Conservation (phyloP, 2,329 filamentous ascomycete genomes). For the Xylariomycetidae sp. region DNA sequence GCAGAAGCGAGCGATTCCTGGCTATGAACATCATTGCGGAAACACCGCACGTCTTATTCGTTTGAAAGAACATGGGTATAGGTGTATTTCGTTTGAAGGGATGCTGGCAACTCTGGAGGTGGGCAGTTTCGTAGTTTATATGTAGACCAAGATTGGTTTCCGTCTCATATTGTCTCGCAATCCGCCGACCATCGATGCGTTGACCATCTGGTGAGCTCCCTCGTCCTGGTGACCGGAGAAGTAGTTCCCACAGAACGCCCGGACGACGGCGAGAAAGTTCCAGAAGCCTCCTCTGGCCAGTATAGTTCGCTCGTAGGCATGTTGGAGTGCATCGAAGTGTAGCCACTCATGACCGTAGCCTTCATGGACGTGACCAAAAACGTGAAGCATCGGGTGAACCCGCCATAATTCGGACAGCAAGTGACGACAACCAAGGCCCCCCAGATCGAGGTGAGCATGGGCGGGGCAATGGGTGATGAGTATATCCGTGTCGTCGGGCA, state of each 20-base stretch:
- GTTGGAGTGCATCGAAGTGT: slow-evolving; percentile 25
- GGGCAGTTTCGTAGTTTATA: slow-evolving; percentile 3
- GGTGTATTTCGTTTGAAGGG: not conserved
- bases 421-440: slow-evolving; percentile 24
- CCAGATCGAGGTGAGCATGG: slow-evolving; percentile 30
- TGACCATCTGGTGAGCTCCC: slow-evolving; percentile 11
- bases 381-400: slow-evolving; percentile 26
- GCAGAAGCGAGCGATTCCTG: slow-evolving; percentile 5
- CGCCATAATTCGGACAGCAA: slow-evolving; percentile 27
- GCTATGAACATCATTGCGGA: slow-evolving; percentile 7
- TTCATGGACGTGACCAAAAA: slow-evolving; percentile 36
- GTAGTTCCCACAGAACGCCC: slow-evolving; percentile 2
- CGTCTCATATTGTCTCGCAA: slow-evolving; percentile 13
- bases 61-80: too few relatives aligned
- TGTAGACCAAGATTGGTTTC: slow-evolving; percentile 12
- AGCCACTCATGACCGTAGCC: slow-evolving; percentile 27
- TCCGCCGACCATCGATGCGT: slow-evolving; percentile 12
- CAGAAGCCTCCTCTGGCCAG: slow-evolving; percentile 11
- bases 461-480: slow-evolving; percentile 36
- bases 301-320: slow-evolving; percentile 17
- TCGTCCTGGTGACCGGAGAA: slow-evolving; percentile 3
- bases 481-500: slow-evolving; percentile 27
- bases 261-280: slow-evolving; percentile 8
- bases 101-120: too few relatives aligned
- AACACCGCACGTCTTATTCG: slow-evolving; percentile 8